Evolutionary conservation across 2,329 filamentous ascomycete genomes (phyloP).

Genomic region (Moelleriella libera): DNA sequence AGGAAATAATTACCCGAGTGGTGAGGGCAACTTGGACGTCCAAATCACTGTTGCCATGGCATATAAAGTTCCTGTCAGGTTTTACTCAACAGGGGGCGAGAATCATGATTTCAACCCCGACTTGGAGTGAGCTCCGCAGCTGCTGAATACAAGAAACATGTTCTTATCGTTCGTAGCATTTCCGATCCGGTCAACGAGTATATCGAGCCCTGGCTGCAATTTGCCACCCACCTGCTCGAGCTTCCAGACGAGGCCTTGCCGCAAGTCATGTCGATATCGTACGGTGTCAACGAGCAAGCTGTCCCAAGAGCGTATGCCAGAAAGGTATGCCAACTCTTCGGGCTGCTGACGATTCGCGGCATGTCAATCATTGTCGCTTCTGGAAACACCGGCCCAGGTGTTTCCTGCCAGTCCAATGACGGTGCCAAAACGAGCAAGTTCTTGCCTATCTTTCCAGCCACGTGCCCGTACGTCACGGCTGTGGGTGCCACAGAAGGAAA

Average conservation of each 20-base stretch:
- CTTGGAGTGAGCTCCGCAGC: constrained; percentile 16
- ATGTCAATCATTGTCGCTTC: constrained; percentile 51
- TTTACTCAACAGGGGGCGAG: constrained; percentile 16
- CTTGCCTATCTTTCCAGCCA: constrained; percentile 18
- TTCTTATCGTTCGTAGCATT: constrained; percentile 7
- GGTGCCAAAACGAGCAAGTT: constrained; percentile 18
- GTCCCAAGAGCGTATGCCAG: constrained; percentile 43
- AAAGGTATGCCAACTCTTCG: constrained; percentile 40
- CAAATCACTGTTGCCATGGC: constrained; percentile 20
- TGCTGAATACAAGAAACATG: neutral
- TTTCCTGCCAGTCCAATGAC: constrained; percentile 21
- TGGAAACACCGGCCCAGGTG: constrained; percentile 36
- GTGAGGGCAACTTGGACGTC: constrained; percentile 23
- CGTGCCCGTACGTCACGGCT: constrained; percentile 46
- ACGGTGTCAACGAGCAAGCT: constrained; percentile 54
- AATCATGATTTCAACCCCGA: constrained; percentile 16
- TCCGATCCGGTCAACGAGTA: constrained; percentile 17
- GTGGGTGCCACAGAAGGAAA: constrained; percentile 42
- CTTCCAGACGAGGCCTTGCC: constrained; percentile 41
- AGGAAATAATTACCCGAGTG: constrained; percentile 13
- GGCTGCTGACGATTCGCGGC: constrained; percentile 50
- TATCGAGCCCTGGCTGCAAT: constrained; percentile 55
- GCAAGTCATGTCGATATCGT: constrained; percentile 53
- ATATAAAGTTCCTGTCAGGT: constrained; percentile 18
- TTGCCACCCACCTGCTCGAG: constrained; percentile 43